Base-by-base conservation (phyloP, 1,284 basidiomycete species). In the Kwoniella shivajii region DNA sequence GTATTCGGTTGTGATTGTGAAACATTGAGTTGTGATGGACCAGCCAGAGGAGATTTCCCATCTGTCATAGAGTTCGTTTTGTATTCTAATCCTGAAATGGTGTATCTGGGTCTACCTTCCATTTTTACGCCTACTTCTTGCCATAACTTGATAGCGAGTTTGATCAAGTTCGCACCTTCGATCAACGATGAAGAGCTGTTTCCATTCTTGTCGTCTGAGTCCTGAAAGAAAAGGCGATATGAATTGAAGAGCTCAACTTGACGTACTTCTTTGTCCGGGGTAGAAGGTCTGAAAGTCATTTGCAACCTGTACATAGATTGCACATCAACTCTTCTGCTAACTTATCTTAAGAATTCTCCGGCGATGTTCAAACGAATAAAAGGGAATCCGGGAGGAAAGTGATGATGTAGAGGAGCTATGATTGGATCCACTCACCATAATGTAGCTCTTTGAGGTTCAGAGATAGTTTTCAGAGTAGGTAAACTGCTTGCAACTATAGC, bases 401-500 rank as follows among this genome's bases (percentile, higher is more conserved):
- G n/a, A n/a, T n/a, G 37, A 6, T 30, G 7, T 9, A n/a, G 29
- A 13, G 22, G 11, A 48, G 46, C 10, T 18, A 13, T 20, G 43
- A 27, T 31, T 6, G 11, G 10, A 33, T 22, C 6, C 18, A 36
- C 41, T 34, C 22, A 51, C 50, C 50, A 51, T 26, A 51, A 16
- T 5, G 6, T 43, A 14, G 50, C 50, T 36, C 50, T 51, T 10
- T 43, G 30, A n/a, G 50, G 50, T 43, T 51, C 50, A 26, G 14
- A 30, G n/a, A 51, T 34, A 6, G 7, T 39, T 30, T 22, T 38
- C 34, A 38, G 29, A 13, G 36, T 13, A 4, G 18, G 31, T 22
- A 36, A 11, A 13, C 36, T 33, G 5, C 11, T 13, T 6, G 6
- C 16, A 13, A 47, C 26, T 7, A 22, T 7, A 6, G 30, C 7